These are phyloP conservation scores for Venustampulla echinocandica DNA, from an alignment of 495 filamentous ascomycete species.

Conservation along the genomic window DNA sequence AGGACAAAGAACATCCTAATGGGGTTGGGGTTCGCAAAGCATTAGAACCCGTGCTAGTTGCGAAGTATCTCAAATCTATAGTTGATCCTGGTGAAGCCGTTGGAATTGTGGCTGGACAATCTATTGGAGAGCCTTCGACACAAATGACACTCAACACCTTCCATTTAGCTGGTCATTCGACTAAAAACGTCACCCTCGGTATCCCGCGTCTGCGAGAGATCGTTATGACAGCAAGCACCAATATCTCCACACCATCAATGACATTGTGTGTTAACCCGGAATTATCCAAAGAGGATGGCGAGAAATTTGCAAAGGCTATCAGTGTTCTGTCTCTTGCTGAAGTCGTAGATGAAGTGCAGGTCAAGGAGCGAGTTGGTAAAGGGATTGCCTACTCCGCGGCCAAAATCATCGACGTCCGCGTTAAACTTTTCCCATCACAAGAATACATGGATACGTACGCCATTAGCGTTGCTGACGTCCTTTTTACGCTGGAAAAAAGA, in stretches of 20 bases:
- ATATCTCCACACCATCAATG: conserved; percentile 89
- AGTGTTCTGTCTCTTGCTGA: conserved; percentile 81
- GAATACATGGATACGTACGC: conserved; percentile 84
- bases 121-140: conserved; percentile 92
- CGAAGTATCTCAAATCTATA: conserved; percentile 86
- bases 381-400: conserved; percentile 56
- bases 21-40: conserved; percentile 54
- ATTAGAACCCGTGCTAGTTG: conserved; percentile 72
- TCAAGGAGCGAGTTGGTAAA: conserved; percentile 65
- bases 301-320: conserved; percentile 85
- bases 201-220: conserved; percentile 97
- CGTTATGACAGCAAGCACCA: conserved; percentile 87
- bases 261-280: conserved; percentile 71
- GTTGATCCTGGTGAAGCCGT: conserved; percentile 98
- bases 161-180: conserved; percentile 96
- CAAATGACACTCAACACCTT: conserved; percentile 99
- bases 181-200: conserved; percentile 98
- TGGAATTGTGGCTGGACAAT: conserved; percentile 92
- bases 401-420: conserved; percentile 74
- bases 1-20: conserved; percentile 58
- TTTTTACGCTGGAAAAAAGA: conserved; percentile 66
- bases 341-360: conserved; percentile 72
- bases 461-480: conserved; percentile 67
- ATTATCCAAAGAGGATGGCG: conserved; percentile 55
- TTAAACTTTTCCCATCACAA: conserved; percentile 72